phyloP scores from a whole-genome alignment of 2,329 filamentous ascomycete genomes.

The Sordariomycetes sp. region DNA sequence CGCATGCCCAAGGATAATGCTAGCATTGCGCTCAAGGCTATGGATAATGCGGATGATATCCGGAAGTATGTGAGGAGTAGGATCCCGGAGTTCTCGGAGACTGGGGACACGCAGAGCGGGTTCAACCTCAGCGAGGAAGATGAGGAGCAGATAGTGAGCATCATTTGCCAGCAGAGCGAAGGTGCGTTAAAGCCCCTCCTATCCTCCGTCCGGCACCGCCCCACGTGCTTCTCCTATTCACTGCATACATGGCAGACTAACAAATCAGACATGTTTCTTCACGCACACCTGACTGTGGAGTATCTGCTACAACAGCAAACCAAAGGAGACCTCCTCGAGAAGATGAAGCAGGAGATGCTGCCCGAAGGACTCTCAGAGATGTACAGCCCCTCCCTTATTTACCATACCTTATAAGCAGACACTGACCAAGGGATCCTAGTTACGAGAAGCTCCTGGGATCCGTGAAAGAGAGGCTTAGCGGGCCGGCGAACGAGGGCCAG shows the following conservation, averaged over 20 bases:
- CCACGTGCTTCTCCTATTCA: not conserved
- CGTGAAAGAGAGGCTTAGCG: not conserved
- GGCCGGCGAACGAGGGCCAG: not conserved
- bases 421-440: slow-evolving; percentile 8
- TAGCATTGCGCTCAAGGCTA: slow-evolving; percentile 14
- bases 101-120: not conserved
- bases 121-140: not conserved
- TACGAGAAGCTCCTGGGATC: slow-evolving; percentile 16
- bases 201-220: not conserved
- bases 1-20: not conserved
- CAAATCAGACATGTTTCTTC: slow-evolving; percentile 19
- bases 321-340: slow-evolving; percentile 6
- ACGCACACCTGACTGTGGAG: slow-evolving; percentile 17
- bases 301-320: slow-evolving; percentile 14
- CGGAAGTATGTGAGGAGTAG: slow-evolving; percentile 4
- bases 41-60: slow-evolving; percentile 7
- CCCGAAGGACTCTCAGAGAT: slow-evolving; percentile 5
- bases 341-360: not conserved
- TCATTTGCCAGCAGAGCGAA: not conserved
- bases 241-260: too few species aligned
- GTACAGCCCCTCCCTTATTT: slow-evolving; percentile 4
- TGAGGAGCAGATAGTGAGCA: not conserved
- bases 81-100: not conserved
- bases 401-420: too few species aligned
- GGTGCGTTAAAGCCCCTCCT: not conserved